Base-by-base conservation (phyloP, 192 early-diverging fungal species). In the Podila verticillata region DNA sequence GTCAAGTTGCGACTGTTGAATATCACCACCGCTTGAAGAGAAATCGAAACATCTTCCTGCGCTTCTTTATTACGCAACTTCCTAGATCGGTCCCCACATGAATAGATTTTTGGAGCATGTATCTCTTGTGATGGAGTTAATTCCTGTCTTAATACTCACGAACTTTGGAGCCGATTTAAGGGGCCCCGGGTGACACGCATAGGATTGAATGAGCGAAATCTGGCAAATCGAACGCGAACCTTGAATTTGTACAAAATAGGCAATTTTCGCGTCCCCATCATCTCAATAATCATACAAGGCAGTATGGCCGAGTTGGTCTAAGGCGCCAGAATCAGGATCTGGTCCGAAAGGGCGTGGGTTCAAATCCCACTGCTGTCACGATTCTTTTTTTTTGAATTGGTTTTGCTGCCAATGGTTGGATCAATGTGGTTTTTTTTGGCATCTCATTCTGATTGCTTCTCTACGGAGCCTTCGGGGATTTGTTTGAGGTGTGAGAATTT, bases 1-100 rank as follows among this genome's bases (percentile, higher is more conserved):
- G 28, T 60, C 24, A 62, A 44, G 19, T 63, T 71, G n/a, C 36
- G 69, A 20, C 17, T 71, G 48, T 60, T 71, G 32, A 57, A 63
- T 35, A 62, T 71, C n/a, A 44, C 44, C 7, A 71, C 69, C 4
- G 69, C 69, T 56, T 71, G 26, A 63, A 32, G 7, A 24, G 6
- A 51, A 13, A 20, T 22, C 2, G 24, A 54, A 7, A 54, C 3
- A 44, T 44, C 12, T 44, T 44, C 10, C 17, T 17, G 10, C 15
- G 39, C 13, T 15, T 54, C 22, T 19, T 54, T 54, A 1, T 54
- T 3, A 8, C 7, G 51, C 20, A 12, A 2, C 5, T 26, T 54
- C 24, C 20, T n/a, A 54, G 24, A 26, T n/a, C 4, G 24, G 24
- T 10, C 19, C 5, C 4, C 19, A 2, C 4, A 51, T 24, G 20